These are phyloP conservation scores for Poa annua DNA, from an alignment of 176 grass and related monocot species.

Conservation along the genomic window DNA sequence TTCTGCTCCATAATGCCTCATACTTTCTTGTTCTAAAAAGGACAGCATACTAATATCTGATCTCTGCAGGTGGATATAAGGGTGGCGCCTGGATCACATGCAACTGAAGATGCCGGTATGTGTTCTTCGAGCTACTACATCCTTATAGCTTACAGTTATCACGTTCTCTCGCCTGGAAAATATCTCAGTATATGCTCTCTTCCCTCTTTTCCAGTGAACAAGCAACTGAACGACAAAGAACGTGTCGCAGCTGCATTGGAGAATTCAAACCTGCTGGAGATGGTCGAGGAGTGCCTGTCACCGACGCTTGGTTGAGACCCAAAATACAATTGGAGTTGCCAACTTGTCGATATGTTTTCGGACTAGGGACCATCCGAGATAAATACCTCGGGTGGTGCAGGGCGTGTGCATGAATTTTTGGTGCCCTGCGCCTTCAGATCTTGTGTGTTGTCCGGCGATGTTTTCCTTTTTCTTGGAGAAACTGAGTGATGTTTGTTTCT, in stretches of 20 bases:
- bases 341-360: not conserved
- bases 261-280: slow-evolving; percentile 73
- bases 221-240: slow-evolving; percentile 95
- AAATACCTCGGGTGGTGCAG: too few species aligned
- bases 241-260: slow-evolving; percentile 88
- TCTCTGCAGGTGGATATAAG: slow-evolving; percentile 77
- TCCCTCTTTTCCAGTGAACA: slow-evolving; percentile 73
- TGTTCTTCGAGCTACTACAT: not conserved
- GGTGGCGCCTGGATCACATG: slow-evolving; percentile 83
- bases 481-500: too few species aligned
- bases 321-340: not conserved
- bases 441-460: too few species aligned
- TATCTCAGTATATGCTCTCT: slow-evolving; percentile 3
- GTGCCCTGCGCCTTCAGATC: too few species aligned
- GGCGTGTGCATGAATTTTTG: too few species aligned
- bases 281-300: slow-evolving; percentile 75
- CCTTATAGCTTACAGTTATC: not conserved
- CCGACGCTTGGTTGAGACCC: slow-evolving; percentile 63
- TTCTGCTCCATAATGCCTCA: not conserved
- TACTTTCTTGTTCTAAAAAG: not conserved
- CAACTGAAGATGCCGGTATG: slow-evolving; percentile 83
- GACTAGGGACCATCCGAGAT: too few species aligned
- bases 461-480: too few species aligned
- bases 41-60: slow-evolving; percentile 27
- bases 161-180: not conserved